phyloP scores from a whole-genome alignment of 192 early-diverging fungal species.

The Entomortierella parvispora region DNA sequence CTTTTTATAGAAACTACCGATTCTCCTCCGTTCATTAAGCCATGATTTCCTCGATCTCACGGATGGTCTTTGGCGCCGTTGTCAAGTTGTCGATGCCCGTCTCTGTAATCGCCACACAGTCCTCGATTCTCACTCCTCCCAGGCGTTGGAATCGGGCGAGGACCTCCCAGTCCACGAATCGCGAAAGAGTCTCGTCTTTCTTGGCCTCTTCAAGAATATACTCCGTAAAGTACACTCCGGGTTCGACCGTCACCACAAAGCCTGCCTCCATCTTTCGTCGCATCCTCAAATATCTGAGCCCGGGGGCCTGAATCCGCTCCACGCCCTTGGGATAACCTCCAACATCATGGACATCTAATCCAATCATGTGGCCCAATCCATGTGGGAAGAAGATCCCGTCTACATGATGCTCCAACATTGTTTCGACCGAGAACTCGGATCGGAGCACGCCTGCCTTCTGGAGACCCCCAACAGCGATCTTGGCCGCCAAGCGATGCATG shows the following conservation, averaged over 20 bases:
- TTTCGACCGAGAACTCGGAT: conserved; percentile 65
- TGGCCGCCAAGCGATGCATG: conserved; percentile 82
- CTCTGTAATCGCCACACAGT: conserved; percentile 87
- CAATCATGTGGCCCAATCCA: conserved; percentile 90
- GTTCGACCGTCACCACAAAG: conserved; percentile 95
- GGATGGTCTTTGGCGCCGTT: conserved; percentile 79
- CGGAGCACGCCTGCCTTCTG: conserved; percentile 77
- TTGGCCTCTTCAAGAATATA: conserved; percentile 72
- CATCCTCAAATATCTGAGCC: conserved; percentile 74
- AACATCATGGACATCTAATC: conserved; percentile 93
- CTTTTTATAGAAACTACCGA: too few relatives aligned
- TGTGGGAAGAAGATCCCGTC: conserved; percentile 90
- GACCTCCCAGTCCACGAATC: conserved; percentile 77
- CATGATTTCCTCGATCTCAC: conserved; percentile 78
- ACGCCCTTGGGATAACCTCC: conserved; percentile 88
- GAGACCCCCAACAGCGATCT: conserved; percentile 72
- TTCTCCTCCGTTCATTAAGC: too few relatives aligned
- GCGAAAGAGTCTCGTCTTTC: conserved; percentile 61
- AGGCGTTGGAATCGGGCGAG: conserved; percentile 75
- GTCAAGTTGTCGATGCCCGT: conserved; percentile 88
- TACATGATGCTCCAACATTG: conserved; percentile 72
- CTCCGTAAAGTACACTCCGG: conserved; percentile 92
- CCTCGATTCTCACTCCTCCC: conserved; percentile 94
- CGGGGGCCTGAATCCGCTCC: conserved; percentile 73
- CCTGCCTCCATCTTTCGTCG: conserved; percentile 75